Evolutionary conservation across 2,329 filamentous ascomycete species (phyloP).

Genomic region (Diplodia seriata): DNA sequence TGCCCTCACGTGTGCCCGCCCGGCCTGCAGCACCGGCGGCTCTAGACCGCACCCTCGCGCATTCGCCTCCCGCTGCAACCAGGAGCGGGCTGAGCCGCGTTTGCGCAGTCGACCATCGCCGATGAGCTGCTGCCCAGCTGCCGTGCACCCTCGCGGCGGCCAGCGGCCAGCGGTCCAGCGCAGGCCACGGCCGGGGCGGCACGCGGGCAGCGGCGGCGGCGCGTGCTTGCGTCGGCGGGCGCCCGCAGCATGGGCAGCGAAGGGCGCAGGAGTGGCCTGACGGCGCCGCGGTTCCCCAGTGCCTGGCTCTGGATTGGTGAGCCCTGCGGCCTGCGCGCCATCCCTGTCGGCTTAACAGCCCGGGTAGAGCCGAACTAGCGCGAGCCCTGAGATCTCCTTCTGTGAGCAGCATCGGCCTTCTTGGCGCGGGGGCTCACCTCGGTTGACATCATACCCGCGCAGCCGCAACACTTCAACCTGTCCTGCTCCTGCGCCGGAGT

Average conservation of each 20-base stretch:
- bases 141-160: not conserved
- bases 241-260: conserved; percentile 4
- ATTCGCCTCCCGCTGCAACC: not conserved
- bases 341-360: conserved; percentile 22
- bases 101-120: not conserved
- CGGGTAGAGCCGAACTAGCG: conserved; percentile 30
- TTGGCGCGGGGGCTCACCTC: conserved; percentile 18
- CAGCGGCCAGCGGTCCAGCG: no score
- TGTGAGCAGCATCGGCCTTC: conserved; percentile 30
- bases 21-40: conserved; percentile 1
- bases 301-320: conserved; percentile 22
- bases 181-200: not conserved
- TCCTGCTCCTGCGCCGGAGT: not conserved
- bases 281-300: not conserved
- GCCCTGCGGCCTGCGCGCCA: conserved; percentile 9
- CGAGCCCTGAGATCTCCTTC: conserved; percentile 30
- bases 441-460: conserved; percentile 13
- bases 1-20: conserved; percentile 21
- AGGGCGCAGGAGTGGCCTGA: conserved; percentile 9
- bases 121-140: not conserved
- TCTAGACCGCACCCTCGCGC: conserved; percentile 23
- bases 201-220: conserved; percentile 7
- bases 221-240: not conserved
- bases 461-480: conserved; percentile 25
- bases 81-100: conserved; percentile 5